Conservation (phyloP, 2,329 filamentous ascomycete genomes). For the Massarina eburnea region DNA sequence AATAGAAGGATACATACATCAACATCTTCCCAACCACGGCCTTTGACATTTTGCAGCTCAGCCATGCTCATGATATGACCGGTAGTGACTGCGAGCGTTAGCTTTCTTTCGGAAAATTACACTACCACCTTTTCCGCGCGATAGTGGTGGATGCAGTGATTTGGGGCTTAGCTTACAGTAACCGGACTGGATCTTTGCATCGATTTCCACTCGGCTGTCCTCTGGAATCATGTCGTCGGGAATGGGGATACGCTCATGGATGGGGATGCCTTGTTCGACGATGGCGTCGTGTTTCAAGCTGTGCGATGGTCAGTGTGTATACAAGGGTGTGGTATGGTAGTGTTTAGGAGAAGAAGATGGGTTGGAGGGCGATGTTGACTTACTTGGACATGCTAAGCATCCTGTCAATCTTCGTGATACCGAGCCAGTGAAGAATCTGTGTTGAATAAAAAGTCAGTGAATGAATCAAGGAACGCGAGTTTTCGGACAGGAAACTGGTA, state of each 20-base stretch:
- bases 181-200: conserved; percentile 94
- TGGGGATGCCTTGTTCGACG: conserved; percentile 82
- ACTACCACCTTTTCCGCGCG: background rate
- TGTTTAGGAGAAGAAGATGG: conserved; percentile 1
- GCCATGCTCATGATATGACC: conserved; percentile 87
- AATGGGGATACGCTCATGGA: conserved; percentile 86
- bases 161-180: conserved; percentile 74
- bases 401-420: conserved; percentile 96
- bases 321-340: background rate
- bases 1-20: conserved; percentile 50
- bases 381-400: conserved; percentile 99
- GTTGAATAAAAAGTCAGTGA: conserved; percentile 13
- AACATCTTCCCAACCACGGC: conserved; percentile 83
- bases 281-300: conserved; percentile 92
- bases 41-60: conserved; percentile 82
- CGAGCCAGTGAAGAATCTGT: conserved; percentile 88
- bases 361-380: conserved; percentile 34
- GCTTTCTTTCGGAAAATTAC: conserved; percentile 11
- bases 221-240: conserved; percentile 92
- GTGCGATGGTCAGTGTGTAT: conserved; percentile 14
- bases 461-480: conserved; percentile 8
- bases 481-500: background rate
- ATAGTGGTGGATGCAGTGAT: background rate
- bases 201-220: conserved; percentile 96
- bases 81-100: conserved; percentile 64